Percentiles rank a stretch among this genome's conserved stretches.
These are phyloP conservation scores for Epichloe baconii DNA, from an alignment of 2,329 filamentous ascomycete species.

Conservation along the genomic window DNA sequence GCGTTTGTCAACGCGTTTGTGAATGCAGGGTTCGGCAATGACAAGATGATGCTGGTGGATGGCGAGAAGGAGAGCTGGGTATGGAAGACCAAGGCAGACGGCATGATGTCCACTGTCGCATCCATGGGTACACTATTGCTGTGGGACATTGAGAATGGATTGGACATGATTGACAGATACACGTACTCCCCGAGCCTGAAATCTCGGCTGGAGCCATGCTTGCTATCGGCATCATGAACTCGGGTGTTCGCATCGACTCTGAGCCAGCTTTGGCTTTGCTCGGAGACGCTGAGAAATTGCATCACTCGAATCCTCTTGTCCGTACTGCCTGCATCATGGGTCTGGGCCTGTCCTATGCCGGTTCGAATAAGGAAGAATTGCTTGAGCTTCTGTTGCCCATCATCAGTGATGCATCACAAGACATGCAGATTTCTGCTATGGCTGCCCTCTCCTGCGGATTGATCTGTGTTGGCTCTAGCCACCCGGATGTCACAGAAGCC, in stretches of 20 bases:
- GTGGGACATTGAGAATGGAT: slow-evolving; percentile 84
- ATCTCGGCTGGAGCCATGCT: slow-evolving; percentile 87
- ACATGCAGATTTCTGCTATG: slow-evolving; percentile 96
- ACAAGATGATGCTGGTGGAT: slow-evolving; percentile 94
- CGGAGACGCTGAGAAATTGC: slow-evolving; percentile 65
- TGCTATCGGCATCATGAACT: slow-evolving; percentile 91
- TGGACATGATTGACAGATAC: slow-evolving; percentile 91
- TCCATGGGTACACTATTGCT: slow-evolving; percentile 83
- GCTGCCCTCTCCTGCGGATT: slow-evolving; percentile 82
- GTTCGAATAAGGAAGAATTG: slow-evolving; percentile 84
- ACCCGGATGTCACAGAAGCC: slow-evolving; percentile 81
- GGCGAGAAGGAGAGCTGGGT: slow-evolving; percentile 89
- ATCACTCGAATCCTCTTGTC: slow-evolving; percentile 64
- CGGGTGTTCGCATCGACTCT: slow-evolving; percentile 75
- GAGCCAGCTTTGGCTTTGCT: slow-evolving; percentile 84
- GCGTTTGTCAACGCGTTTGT: slow-evolving; percentile 96
- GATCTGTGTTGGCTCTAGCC: slow-evolving; percentile 83
- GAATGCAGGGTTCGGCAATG: slow-evolving; percentile 87
- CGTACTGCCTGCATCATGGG: slow-evolving; percentile 88
- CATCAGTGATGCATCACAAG: slow-evolving; percentile 67
- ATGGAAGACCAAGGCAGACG: slow-evolving; percentile 98
- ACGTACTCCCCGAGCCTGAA: slow-evolving; percentile 69
- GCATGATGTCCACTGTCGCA: slow-evolving; percentile 92
- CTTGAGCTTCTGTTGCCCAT: slow-evolving; percentile 76
- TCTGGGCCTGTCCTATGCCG: slow-evolving; percentile 85